Evolutionary conservation across 768 basidiomycete species (phyloP), one percentile per base, ranked within the genome.

Genomic region (Naganishia vishniacii): DNA sequence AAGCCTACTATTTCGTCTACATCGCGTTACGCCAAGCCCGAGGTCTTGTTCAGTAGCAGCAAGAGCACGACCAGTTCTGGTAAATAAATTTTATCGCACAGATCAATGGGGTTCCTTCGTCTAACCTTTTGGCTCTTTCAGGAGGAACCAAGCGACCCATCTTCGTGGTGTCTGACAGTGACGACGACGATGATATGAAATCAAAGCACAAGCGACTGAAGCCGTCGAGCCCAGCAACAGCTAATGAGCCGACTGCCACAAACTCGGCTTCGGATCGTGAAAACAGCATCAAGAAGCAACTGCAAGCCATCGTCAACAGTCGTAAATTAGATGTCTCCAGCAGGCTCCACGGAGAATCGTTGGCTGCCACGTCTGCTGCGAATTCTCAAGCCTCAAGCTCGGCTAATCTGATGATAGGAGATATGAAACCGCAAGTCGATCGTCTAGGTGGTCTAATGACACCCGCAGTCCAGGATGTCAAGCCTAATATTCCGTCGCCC

Each of bases 161-260:
- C 5, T 56, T 56, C 37, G 53, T 56, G 18, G n/a, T 56, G 9
- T 56, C 53, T 7, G 53, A 56, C 37, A 56, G 53, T 15, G 53
- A 56, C 28, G 28, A 25, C 37, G 53, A 56, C 16, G 53, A 56
- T 37, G 53, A 56, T 26, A 6, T 56, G 20, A 32, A 56, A 20
- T 4, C 23, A 13, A 56, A 56, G 37, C 1, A 23, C 37, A 56
- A 56, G 53, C 53, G 53, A 40, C 53, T 56, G n/a, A 56, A 40
- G 34, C 53, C 53, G 20, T 56, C 53, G 2, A 56, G 37, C 13
- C 37, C 53, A 3, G 6, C 26, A 6, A 56, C 53, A 37, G 53
- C 34, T 4, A 9, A 4, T 13, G 37, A 34, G 9, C 20, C 32
- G n/a, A 48, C 25, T 20, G 25, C 48, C 6, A 31, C 49, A 15